Conservation (phyloP, 2,329 filamentous ascomycete genomes). For the Tolypocladium nubicola region DNA sequence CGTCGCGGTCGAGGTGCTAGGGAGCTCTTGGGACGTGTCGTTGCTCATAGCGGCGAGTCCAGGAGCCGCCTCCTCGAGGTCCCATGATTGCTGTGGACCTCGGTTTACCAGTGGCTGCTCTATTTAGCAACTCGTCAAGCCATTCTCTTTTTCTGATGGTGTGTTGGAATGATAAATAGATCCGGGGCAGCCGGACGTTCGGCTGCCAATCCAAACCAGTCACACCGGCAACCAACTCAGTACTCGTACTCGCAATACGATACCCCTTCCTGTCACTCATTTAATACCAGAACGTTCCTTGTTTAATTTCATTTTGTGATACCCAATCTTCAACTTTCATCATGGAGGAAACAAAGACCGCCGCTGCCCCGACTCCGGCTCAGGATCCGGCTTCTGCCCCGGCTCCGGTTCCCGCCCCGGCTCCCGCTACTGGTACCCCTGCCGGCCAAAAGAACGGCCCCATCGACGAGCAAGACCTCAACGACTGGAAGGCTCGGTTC, state of each 20-base stretch:
- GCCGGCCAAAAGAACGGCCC: slow-evolving; percentile 17
- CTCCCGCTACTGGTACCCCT: slow-evolving; percentile 5
- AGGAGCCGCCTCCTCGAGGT: not conserved
- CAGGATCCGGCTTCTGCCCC: slow-evolving; percentile 18
- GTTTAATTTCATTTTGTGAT: not conserved
- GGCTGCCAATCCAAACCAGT: not conserved
- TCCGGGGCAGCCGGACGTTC: not conserved
- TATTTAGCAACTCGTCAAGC: not conserved
- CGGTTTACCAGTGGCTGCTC: not conserved
- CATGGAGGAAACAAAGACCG: not conserved
- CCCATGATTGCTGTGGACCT: not conserved
- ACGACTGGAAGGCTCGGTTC: slow-evolving; percentile 32
- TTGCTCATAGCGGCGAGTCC: no score
- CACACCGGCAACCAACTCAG: not conserved
- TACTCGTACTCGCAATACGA: not conserved
- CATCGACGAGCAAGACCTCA: slow-evolving; percentile 30
- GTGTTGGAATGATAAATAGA: not conserved
- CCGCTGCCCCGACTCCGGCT: not conserved
- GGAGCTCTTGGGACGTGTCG: not conserved
- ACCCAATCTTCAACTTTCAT: not conserved
- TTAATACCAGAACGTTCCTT: not conserved
- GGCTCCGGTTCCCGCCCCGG: slow-evolving; percentile 19
- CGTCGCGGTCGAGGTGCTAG: not conserved
- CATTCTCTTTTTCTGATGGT: not conserved
- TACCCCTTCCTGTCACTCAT: not conserved